phyloP scores from a whole-genome alignment of 352 stramenopile genomes.

The Globisporangium rhizosaccharum region DNA sequence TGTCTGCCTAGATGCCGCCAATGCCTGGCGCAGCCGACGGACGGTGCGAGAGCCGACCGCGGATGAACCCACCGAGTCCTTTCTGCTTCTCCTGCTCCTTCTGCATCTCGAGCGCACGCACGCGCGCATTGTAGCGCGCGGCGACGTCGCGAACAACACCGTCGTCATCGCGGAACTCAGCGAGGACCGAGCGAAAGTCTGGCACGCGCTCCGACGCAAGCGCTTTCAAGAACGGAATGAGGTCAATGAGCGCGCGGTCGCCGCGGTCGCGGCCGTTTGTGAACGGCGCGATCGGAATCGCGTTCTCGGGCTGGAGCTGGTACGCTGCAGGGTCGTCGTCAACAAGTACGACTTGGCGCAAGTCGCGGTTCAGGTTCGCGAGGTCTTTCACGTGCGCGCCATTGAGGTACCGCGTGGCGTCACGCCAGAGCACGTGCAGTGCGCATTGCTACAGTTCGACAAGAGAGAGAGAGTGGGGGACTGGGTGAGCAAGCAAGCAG shows the following conservation, averaged over 20 bases:
- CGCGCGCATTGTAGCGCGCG: conserved; percentile 67
- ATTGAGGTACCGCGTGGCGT: conserved; percentile 80
- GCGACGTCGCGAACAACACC: conserved; percentile 74
- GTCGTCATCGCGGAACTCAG: conserved; percentile 78
- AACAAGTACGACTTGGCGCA: conserved; percentile 80
- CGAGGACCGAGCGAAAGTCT: conserved; percentile 73
- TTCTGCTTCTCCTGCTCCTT: conserved; percentile 80
- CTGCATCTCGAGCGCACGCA: conserved; percentile 76
- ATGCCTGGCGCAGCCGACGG: conserved; percentile 17
- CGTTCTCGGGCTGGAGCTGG: conserved; percentile 82
- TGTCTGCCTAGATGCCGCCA: conserved; percentile 11
- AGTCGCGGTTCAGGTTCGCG: conserved; percentile 69
- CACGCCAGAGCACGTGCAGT: conserved; percentile 76
- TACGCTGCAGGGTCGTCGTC: conserved; percentile 77
- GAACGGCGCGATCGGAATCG: conserved; percentile 74
- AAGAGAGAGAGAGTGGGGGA: not conserved
- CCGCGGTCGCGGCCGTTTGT: conserved; percentile 74
- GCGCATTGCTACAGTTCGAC: conserved; percentile 39
- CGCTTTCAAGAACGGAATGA: conserved; percentile 84
- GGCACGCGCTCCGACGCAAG: conserved; percentile 67
- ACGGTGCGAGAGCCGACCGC: conserved; percentile 63
- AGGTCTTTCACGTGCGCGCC: conserved; percentile 83
- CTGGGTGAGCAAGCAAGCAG: too few species aligned
- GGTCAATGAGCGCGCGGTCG: conserved; percentile 70
- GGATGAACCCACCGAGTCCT: conserved; percentile 78